These are phyloP conservation scores for Clarireedia homoeocarpa DNA, from an alignment of 2,329 filamentous ascomycete genomes.

Conservation along the genomic window DNA sequence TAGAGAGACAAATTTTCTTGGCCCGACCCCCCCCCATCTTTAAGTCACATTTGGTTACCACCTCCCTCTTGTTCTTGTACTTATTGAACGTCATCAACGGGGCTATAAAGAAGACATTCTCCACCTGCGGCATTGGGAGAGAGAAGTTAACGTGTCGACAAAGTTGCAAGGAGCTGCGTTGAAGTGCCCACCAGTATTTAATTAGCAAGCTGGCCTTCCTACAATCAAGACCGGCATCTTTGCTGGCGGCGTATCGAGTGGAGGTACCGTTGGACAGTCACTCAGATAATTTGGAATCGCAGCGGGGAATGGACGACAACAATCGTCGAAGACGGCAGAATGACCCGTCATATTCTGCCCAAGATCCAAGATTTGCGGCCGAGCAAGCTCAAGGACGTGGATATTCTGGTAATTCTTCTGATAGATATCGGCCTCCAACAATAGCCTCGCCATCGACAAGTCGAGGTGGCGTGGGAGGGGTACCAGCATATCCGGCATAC, in stretches of 20 bases:
- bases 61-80: background rate
- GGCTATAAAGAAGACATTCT: background rate
- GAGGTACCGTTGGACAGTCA: conserved; percentile 50
- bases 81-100: background rate
- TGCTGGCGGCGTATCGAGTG: conserved; percentile 57
- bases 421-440: conserved; percentile 41
- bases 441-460: conserved; percentile 37
- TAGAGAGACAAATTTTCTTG: conserved; percentile 2
- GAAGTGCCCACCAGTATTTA: conserved; percentile 3
- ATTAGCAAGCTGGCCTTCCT: conserved; percentile 55
- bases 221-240: conserved; percentile 53
- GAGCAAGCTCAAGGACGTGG: conserved; percentile 23
- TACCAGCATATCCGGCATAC: conserved; percentile 48
- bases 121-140: conserved; percentile 1
- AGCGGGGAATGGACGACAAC: conserved; percentile 68
- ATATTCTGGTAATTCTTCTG: conserved; percentile 24
- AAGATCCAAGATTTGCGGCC: conserved; percentile 43
- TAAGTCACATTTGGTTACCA: background rate
- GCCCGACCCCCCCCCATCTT: background rate
- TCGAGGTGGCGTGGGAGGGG: conserved; percentile 41
- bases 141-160: conserved; percentile 1
- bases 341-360: conserved; percentile 58
- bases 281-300: conserved; percentile 38
- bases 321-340: conserved; percentile 66
- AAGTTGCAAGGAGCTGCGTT: background rate